Base-by-base conservation (phyloP, 2,329 filamentous ascomycete species). In the Fusarium nelsonii region DNA sequence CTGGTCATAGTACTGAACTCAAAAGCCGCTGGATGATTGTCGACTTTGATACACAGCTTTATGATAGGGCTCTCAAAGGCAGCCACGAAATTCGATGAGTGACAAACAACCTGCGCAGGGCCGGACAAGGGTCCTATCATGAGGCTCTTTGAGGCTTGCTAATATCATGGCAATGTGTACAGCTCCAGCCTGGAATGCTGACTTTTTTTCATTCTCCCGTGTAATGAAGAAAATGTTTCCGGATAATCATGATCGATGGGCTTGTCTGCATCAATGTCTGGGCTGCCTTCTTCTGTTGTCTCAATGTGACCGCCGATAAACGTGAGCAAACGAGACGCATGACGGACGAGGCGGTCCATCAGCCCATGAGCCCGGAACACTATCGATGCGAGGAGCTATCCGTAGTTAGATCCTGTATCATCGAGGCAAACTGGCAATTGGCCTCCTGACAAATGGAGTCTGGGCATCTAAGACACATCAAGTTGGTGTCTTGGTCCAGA, bases 1-100 rank as follows among this genome's bases (percentile, higher is more conserved):
- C 63, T 69, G 49, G 64, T 58, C 41, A 72, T 73, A 61, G 71
- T 58, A 55, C 57, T 66, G 64, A 74, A 64, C 56, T 62, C 49
- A 71, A 69, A 68, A 62, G 61, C 57, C 64, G 56, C 59, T 59
- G 57, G 65, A 63, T 73, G 69, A 63, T 63, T 69, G 70, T 69
- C 26, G 30, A 51, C 32, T 34, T 63, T 52, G 65, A 52, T 55
- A 50, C 36, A 44, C 16, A 30, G 48, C 59, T 30, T 55, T 34
- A 56, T 54, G 58, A 57, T 58, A 46, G 53, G 61, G 58, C 57
- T 58, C 41, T 23, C 14, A 36, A 16, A 28, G 15, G 56, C 53
- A 56, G 34, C 58, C 53, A 44, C 65, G 46, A 66, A 53, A 46
- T 34, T 54, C 51, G 41, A 57, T 51, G 41, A 55, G 55, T 44